Percentiles rank a stretch among this genome's conserved stretches.
Evolutionary conservation across 2,329 filamentous ascomycete genomes (phyloP).

Genomic region (Aspergillus sp.): DNA sequence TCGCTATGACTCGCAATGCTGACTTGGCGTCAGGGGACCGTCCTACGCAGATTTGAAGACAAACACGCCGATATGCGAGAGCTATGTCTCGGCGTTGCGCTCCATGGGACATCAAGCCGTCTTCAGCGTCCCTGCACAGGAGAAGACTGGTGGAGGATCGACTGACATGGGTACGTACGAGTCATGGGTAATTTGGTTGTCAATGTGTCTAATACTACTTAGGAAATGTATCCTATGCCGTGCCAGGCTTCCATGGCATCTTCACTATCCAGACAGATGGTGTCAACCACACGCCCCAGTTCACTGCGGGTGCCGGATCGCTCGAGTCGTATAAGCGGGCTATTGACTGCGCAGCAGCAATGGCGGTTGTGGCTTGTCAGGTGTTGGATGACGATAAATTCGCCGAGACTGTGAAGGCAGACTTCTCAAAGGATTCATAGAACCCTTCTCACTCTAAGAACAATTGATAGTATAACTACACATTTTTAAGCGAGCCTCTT

Average conservation of each 20-base stretch:
- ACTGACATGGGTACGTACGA: conserved; percentile 33
- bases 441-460: not conserved
- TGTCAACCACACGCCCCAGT: conserved; percentile 60
- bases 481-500: no score
- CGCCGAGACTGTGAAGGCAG: conserved; percentile 29
- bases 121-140: conserved; percentile 23
- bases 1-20: not conserved
- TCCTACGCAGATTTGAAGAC: conserved; percentile 36
- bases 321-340: conserved; percentile 53
- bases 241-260: conserved; percentile 43
- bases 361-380: conserved; percentile 38
- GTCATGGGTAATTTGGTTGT: not conserved
- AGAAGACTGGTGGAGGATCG: conserved; percentile 29
- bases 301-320: conserved; percentile 57
- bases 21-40: conserved; percentile 27
- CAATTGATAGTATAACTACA: no score
- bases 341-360: conserved; percentile 33
- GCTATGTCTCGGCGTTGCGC: conserved; percentile 34
- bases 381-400: conserved; percentile 34
- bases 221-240: conserved; percentile 52
- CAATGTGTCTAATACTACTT: conserved; percentile 22
- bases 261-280: conserved; percentile 52
- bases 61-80: conserved; percentile 36
- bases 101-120: conserved; percentile 33
- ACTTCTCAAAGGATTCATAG: conserved; percentile 25